Conservation (phyloP, 768 basidiomycete genomes). For the Russula brevipes region DNA sequence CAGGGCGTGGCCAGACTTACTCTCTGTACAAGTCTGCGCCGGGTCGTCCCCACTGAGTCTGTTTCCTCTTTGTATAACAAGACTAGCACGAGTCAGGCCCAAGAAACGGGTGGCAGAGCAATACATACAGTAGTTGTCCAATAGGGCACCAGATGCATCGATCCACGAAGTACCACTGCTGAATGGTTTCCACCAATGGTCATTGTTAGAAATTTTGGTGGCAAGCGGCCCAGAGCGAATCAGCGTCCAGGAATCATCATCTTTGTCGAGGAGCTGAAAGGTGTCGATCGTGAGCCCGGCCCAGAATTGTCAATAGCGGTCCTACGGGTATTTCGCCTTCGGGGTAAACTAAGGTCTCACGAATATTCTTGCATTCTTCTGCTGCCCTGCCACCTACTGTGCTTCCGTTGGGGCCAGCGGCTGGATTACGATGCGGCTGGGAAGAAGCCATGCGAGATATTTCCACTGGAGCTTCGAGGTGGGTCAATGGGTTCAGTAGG, state of each 20-base stretch:
- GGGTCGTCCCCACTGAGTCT: neutral
- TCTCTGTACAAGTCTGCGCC: neutral
- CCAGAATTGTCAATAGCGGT: neutral
- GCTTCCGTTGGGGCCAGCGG: neutral
- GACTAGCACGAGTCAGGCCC: neutral
- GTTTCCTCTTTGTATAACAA: neutral
- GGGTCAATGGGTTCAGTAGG: too few species aligned
- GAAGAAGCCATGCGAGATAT: neutral
- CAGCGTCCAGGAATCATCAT: neutral
- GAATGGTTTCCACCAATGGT: neutral
- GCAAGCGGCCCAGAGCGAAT: neutral
- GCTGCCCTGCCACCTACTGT: neutral
- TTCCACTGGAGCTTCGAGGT: neutral
- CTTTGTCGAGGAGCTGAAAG: neutral
- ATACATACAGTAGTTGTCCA: neutral
- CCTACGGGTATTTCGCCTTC: constrained; percentile 4
- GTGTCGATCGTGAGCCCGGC: neutral
- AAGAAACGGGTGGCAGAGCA: neutral
- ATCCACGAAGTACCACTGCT: too few species aligned
- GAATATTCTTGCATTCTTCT: neutral
- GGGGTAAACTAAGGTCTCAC: neutral
- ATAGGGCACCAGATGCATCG: neutral
- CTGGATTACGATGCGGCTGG: neutral
- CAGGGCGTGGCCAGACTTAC: neutral
- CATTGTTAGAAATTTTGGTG: neutral